A percentile compares a stretch with the other conserved stretches of the same genome.
These are phyloP conservation scores for Psidium friedrichsthalianum DNA, from an alignment of 345 rosid species.

Conservation along the genomic window DNA sequence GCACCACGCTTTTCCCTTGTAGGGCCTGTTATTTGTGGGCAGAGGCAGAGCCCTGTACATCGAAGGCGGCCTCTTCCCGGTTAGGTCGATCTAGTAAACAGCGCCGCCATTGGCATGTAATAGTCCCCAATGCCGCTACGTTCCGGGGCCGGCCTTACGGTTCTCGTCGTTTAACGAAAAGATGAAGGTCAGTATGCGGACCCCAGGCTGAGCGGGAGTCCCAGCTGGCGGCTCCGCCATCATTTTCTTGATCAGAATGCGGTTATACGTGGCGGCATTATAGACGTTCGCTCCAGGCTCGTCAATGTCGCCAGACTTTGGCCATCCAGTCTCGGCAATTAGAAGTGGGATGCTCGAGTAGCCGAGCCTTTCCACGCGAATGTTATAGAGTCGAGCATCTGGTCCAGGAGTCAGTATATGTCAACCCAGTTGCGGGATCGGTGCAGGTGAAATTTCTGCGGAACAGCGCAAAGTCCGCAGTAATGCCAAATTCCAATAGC, in stretches of 20 bases:
- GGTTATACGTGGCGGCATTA: slow-evolving; percentile 72
- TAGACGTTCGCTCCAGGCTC: slow-evolving; percentile 51
- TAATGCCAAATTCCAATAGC: too few species aligned
- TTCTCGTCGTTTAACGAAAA: slow-evolving; percentile 63
- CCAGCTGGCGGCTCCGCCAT: slow-evolving; percentile 34
- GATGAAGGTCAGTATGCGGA: slow-evolving; percentile 40
- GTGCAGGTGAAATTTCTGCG: too few species aligned
- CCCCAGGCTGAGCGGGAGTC: slow-evolving; percentile 43
- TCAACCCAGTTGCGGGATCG: slow-evolving; percentile 35
- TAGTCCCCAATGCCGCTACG: slow-evolving; percentile 78
- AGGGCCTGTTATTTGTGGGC: slow-evolving; percentile 37
- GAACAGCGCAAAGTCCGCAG: too few species aligned
- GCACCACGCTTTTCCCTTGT: slow-evolving; percentile 58
- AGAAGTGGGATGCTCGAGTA: slow-evolving; percentile 27
- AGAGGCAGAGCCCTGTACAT: slow-evolving; percentile 34
- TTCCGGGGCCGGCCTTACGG: slow-evolving; percentile 54
- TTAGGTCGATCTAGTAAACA: slow-evolving; percentile 43
- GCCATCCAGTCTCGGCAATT: slow-evolving; percentile 89
- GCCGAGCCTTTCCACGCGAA: slow-evolving; percentile 58
- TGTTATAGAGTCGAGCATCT: slow-evolving; percentile 60
- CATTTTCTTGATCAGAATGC: slow-evolving; percentile 46
- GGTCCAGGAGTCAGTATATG: slow-evolving; percentile 67
- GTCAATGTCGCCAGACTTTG: slow-evolving; percentile 52
- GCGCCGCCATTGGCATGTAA: slow-evolving; percentile 33
- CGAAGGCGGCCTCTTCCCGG: slow-evolving; percentile 29